These are phyloP conservation scores for Lachnellula hyalina DNA, from an alignment of 2,329 filamentous ascomycete genomes.

Conservation along the genomic window DNA sequence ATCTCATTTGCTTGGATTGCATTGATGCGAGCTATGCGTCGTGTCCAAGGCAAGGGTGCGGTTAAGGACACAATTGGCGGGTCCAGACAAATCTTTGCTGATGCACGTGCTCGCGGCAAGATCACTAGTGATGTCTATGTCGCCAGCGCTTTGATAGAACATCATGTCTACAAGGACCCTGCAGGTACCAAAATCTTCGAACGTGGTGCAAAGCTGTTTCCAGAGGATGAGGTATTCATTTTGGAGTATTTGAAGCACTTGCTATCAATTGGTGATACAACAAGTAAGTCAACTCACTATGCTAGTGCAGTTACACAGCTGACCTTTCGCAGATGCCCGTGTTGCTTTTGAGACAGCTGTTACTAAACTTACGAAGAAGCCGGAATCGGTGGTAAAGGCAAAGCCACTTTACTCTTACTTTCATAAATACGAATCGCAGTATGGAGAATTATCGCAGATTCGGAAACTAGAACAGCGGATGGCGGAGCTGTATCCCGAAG, in stretches of 20 bases:
- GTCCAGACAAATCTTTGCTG: slow-evolving; percentile 80
- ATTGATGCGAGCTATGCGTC: slow-evolving; percentile 86
- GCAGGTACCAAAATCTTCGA: slow-evolving; percentile 95
- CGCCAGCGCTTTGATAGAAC: slow-evolving; percentile 86
- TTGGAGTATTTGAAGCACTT: slow-evolving; percentile 95
- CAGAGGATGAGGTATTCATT: slow-evolving; percentile 87
- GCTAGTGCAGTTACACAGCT: slow-evolving; percentile 6
- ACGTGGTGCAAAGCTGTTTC: slow-evolving; percentile 86
- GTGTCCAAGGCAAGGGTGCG: slow-evolving; percentile 78
- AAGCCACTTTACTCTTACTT: slow-evolving; percentile 88
- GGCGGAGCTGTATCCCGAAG: slow-evolving; percentile 87
- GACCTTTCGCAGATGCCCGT: slow-evolving; percentile 63
- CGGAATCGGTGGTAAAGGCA: slow-evolving; percentile 67
- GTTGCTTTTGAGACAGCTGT: slow-evolving; percentile 96
- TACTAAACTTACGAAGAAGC: slow-evolving; percentile 71
- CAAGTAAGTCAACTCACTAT: slow-evolving; percentile 57
- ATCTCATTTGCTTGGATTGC: slow-evolving; percentile 95
- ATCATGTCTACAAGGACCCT: slow-evolving; percentile 90
- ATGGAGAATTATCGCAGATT: slow-evolving; percentile 87
- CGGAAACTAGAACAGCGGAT: slow-evolving; percentile 88
- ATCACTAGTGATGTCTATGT: slow-evolving; percentile 94
- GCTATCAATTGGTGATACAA: slow-evolving; percentile 86
- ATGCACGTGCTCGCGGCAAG: slow-evolving; percentile 80
- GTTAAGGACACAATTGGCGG: slow-evolving; percentile 45
- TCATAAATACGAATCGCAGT: slow-evolving; percentile 91